Conservation (phyloP, 2,329 filamentous ascomycete genomes). For the Xylaria sp. region DNA sequence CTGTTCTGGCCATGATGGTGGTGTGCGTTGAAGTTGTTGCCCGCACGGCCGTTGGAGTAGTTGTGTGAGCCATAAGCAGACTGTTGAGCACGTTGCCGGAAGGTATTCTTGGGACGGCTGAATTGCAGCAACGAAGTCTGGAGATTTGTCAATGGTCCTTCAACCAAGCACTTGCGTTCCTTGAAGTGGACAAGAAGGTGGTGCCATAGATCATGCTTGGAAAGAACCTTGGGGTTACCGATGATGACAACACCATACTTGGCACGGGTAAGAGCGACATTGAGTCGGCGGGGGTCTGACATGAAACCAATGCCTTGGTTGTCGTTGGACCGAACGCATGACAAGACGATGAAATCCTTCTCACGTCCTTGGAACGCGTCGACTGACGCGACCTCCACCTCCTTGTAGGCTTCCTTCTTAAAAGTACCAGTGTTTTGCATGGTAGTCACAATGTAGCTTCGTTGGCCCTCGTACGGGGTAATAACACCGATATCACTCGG, state of each 20-base stretch:
- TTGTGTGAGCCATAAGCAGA: constrained; percentile 58
- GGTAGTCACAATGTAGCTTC: constrained; percentile 97
- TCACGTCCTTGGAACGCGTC: constrained; percentile 98
- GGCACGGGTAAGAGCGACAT: constrained; percentile 92
- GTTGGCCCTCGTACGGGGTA: constrained; percentile 96
- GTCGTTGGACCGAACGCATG: constrained; percentile 96
- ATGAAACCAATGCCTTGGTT: constrained; percentile 99
- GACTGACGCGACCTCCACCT: constrained; percentile 95
- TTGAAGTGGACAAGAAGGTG: constrained; percentile 94
- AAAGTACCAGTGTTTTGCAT: constrained; percentile 97
- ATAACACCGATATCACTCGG: constrained; percentile 94
- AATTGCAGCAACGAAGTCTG: constrained; percentile 94
- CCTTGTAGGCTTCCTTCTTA: constrained; percentile 98
- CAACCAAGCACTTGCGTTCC: constrained; percentile 90
- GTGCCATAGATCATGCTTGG: constrained; percentile 97
- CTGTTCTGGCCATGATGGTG: constrained; percentile 36
- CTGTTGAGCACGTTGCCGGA: constrained; percentile 75
- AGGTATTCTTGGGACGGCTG: constrained; percentile 85
- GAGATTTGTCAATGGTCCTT: constrained; percentile 91
- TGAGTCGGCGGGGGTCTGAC: constrained; percentile 93
- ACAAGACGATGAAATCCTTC: constrained; percentile 98
- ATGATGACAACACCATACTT: constrained; percentile 96
- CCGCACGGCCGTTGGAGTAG: constrained; percentile 31
- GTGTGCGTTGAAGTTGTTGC: constrained; percentile 28
- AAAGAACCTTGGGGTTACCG: constrained; percentile 93